These are phyloP conservation scores for Plasmodium cynomolgi DNA, from an alignment of 169 alveolate genomes.

Conservation along the genomic window DNA sequence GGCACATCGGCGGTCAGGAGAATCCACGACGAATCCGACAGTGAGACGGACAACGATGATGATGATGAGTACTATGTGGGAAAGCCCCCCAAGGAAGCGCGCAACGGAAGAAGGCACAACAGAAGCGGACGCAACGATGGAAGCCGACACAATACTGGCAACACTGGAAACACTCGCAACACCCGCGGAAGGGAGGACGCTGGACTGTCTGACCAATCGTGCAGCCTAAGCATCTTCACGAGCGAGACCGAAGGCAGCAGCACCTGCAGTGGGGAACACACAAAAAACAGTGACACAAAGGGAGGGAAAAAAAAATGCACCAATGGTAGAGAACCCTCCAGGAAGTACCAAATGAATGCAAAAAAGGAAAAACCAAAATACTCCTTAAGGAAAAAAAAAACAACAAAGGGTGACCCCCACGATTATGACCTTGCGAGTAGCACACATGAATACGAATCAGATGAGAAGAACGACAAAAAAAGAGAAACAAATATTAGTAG, in stretches of 20 bases:
- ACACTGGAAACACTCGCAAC: neutral
- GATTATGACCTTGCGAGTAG: neutral
- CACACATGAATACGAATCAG: neutral
- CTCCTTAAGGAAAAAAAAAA: conserved; percentile 27
- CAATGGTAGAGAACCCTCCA: neutral
- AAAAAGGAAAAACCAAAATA: conserved; percentile 10
- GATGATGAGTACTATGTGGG: neutral
- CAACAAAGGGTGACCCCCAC: neutral
- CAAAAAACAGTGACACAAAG: neutral
- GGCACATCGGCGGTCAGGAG: neutral
- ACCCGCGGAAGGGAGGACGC: neutral
- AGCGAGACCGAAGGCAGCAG: conserved; percentile 19
- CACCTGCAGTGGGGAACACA: neutral
- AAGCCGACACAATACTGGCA: neutral
- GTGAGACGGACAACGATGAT: neutral
- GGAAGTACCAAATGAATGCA: neutral
- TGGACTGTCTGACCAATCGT: neutral
- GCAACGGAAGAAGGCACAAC: neutral
- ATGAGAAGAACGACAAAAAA: neutral
- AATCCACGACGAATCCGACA: neutral
- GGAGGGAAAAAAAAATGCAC: neutral
- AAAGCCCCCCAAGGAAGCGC: neutral
- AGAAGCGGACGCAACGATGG: neutral
- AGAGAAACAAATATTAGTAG: neutral
- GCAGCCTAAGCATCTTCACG: conserved; percentile 18